Evolutionary conservation across 805 yeast species (phyloP), one percentile per base, ranked within the genome.

Genomic region (fission yeast (Schizosaccharomyces pombe)): DNA sequence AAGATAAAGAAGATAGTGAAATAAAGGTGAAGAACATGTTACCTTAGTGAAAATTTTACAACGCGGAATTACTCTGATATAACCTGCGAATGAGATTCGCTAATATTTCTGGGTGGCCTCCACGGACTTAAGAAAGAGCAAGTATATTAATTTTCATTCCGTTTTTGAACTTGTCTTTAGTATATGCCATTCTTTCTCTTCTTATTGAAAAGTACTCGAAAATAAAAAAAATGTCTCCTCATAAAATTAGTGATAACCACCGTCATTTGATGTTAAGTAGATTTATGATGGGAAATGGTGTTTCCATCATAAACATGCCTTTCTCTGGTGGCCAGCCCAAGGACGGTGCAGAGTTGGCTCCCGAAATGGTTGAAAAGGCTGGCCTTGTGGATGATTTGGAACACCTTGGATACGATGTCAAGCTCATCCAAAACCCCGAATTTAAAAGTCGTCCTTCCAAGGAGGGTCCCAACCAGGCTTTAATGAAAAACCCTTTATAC

Each of bases 301-400:
- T 79, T 37, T 75, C 85, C n/a, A 70, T 89, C 55, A 76, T 91
- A 57, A 72, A 80, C 19, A 96, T 95, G 0, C 97, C 97, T 54
- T 91, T 89, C 68, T 77, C 86, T 47, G 97, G 96, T 26, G 98
- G 98, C 57, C 98, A 89, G 67, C 87, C 85, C 43, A 84, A 85
- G 63, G 75, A 79, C 26, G 98, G 98, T 58, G 96, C 89, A 40
- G 98, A 89, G 63, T 74, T 77, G 53, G 98, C 96, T 34, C 97
- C 98, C n/a, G 75, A 78, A 57, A 81, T 77, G 66, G 70, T 89
- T 59, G 66, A 86, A 52, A 74, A 80, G 57, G 75, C 77, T 55
- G 95, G 95, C 3, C 71, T 89, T 56, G 70, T 75, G 57, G 59
- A 71, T 28, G 82, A 82, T 61, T 64, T 89, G 55, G 67, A 75